phyloP scores from a whole-genome alignment of 2,329 filamentous ascomycete species.

The Metarhizium guizhouense region DNA sequence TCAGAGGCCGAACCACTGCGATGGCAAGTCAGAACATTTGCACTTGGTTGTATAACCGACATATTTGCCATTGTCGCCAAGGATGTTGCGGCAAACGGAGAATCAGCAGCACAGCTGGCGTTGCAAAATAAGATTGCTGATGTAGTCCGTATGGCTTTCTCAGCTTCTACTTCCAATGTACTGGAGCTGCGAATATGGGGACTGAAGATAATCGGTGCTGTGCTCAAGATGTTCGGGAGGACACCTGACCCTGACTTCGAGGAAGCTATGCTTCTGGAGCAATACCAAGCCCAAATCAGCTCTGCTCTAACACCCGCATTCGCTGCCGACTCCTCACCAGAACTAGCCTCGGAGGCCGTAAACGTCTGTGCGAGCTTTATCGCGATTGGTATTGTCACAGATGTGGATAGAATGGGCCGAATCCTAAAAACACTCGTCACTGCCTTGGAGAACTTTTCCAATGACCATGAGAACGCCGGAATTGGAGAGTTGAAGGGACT shows the following conservation, averaged over 20 bases:
- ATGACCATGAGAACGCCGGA: constrained; percentile 68
- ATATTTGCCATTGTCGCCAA: constrained; percentile 72
- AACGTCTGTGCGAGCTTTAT: constrained; percentile 98
- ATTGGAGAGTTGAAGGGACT: constrained; percentile 91
- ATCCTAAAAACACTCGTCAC: constrained; percentile 90
- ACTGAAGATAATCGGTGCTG: constrained; percentile 84
- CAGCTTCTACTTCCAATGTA: constrained; percentile 88
- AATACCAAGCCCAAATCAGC: constrained; percentile 97
- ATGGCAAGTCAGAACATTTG: constrained; percentile 94
- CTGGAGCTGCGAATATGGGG: constrained; percentile 85
- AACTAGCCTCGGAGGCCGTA: constrained; percentile 89
- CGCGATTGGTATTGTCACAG: constrained; percentile 91
- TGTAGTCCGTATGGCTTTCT: constrained; percentile 94
- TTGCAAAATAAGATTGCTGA: constrained; percentile 81
- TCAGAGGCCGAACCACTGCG: constrained; percentile 78
- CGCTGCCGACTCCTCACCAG: constrained; percentile 88
- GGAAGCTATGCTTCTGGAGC: constrained; percentile 92
- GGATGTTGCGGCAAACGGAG: constrained; percentile 68
- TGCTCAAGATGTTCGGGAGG: constrained; percentile 92
- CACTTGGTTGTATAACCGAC: constrained; percentile 79
- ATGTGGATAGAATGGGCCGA: constrained; percentile 96
- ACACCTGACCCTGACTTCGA: constrained; percentile 93
- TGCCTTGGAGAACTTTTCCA: constrained; percentile 85
- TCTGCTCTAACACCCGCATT: constrained; percentile 95
- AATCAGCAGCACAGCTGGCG: constrained; percentile 67